Base-by-base conservation (phyloP, 2,329 filamentous ascomycete genomes). In the Dendrostoma leiphaemia region DNA sequence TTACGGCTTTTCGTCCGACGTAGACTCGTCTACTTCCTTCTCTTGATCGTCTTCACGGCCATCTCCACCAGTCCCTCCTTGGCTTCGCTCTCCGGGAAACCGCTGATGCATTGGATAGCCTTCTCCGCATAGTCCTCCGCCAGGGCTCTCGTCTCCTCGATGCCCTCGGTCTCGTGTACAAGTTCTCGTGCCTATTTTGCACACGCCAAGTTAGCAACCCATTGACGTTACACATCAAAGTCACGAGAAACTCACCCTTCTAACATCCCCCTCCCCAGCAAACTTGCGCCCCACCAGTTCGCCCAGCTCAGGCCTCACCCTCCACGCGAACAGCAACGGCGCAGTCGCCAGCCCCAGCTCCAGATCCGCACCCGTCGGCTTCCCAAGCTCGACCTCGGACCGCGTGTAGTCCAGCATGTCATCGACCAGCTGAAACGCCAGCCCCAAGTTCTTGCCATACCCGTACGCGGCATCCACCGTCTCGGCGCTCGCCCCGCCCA, bases 321-420 rank as follows among this genome's bases (percentile, higher is more conserved):
- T 92, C 94, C 94, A 99, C 1, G 94, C 94, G 75, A 97, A 99
- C 38, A 99, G 75, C 60, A 99, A 74, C 15, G 94, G 94, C 12
- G 94, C 94, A 12, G 94, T 99, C 40, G 94, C 94, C 54, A 99
- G 80, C 4, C 94, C 94, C 28, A 99, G 77, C 72, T 97, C 91
- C 59, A 99, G 72, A 72, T 99, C 94, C 28, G 94, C 94, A 37
- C 93, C 94, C 5, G 93, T 90, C 2, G 94, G 94, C 74, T 99
- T 99, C 23, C 94, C 94, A 38, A 99, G 76, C 69, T 97, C 91
- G 56, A 83, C 81, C 38, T 86, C 91, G 51, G 83, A 91, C 58
- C 91, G 83, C 0, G 94, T 97, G 70, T 97, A 99, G 71, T 99
- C 94, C 64, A 99, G 79, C 88, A 99, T 90, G 69, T 99, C 94